Conservation (phyloP, 176 grass and related monocot species). For the Hsuehochloa calcarea region DNA sequence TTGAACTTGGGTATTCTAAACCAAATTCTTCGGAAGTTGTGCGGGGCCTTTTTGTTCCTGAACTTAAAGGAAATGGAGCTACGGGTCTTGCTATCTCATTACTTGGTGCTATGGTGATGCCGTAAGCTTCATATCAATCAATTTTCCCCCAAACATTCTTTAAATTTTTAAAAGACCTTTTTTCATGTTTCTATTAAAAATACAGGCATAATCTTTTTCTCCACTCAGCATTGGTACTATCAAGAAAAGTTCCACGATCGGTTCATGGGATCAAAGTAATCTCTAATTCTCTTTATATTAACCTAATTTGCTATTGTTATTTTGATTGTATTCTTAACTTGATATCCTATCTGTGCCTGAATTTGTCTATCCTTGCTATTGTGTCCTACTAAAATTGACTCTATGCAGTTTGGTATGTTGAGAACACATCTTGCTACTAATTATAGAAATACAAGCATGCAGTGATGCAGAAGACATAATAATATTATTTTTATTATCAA, state of each 20-base stretch:
- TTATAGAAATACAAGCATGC: background rate
- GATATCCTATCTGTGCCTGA: background rate
- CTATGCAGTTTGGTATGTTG: background rate
- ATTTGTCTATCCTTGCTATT: conserved; percentile 1
- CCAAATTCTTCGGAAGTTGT: conserved; percentile 84
- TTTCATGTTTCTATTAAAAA: conserved; percentile 20
- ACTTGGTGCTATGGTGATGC: conserved; percentile 99
- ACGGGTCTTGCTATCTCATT: conserved; percentile 89
- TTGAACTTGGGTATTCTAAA: conserved; percentile 84
- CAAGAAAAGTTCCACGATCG: conserved; percentile 91
- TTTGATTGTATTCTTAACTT: background rate
- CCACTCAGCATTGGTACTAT: conserved; percentile 92
- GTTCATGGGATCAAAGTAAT: conserved; percentile 87
- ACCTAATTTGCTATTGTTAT: background rate
- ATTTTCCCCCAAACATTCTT: background rate
- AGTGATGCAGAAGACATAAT: background rate
- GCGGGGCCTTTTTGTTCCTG: conserved; percentile 91
- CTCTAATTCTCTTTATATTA: background rate
- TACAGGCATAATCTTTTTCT: conserved; percentile 98
- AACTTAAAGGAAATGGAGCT: conserved; percentile 95
- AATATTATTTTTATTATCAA: background rate
- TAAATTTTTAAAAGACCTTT: background rate
- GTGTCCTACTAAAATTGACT: background rate
- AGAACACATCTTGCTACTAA: background rate
- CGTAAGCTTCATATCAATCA: conserved; percentile 55